These are phyloP conservation scores for Hypoxylon rubiginosum DNA, from an alignment of 2,329 filamentous ascomycete genomes.

Conservation along the genomic window DNA sequence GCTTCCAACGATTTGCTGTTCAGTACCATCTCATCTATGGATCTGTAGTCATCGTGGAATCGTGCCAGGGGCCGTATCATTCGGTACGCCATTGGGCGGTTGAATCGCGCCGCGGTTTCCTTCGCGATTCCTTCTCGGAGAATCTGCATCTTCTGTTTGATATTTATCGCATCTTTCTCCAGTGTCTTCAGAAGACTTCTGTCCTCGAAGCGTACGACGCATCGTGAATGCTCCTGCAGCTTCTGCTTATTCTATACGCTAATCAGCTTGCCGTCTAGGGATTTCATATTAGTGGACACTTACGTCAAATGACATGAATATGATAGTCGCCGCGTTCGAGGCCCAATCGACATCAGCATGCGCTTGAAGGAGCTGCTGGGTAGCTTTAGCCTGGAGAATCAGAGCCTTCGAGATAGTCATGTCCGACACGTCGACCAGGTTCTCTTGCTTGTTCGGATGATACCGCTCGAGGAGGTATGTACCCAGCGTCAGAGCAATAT, in stretches of 20 bases:
- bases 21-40: slow-evolving; percentile 50
- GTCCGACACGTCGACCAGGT: slow-evolving; percentile 57
- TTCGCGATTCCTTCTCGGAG: slow-evolving; percentile 37
- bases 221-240: slow-evolving; percentile 43
- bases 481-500: too few species aligned
- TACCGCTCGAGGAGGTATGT: slow-evolving; percentile 42
- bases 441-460: slow-evolving; percentile 65
- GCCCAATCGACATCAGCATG: slow-evolving; percentile 61
- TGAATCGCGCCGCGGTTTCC: slow-evolving; percentile 52
- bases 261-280: neutral
- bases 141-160: slow-evolving; percentile 40
- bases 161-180: slow-evolving; percentile 21
- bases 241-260: slow-evolving; percentile 17
- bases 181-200: slow-evolving; percentile 32
- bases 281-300: neutral
- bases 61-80: slow-evolving; percentile 46
- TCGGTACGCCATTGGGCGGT: slow-evolving; percentile 59
- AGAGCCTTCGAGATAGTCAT: slow-evolving; percentile 64
- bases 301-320: slow-evolving; percentile 51
- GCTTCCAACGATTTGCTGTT: slow-evolving; percentile 45
- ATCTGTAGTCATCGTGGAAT: slow-evolving; percentile 49
- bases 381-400: slow-evolving; percentile 44
- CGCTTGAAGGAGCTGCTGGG: slow-evolving; percentile 62
- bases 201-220: slow-evolving; percentile 42
- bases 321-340: slow-evolving; percentile 58